Conservation (phyloP, 1,284 basidiomycete genomes). For the Moesziomyces sp. region DNA sequence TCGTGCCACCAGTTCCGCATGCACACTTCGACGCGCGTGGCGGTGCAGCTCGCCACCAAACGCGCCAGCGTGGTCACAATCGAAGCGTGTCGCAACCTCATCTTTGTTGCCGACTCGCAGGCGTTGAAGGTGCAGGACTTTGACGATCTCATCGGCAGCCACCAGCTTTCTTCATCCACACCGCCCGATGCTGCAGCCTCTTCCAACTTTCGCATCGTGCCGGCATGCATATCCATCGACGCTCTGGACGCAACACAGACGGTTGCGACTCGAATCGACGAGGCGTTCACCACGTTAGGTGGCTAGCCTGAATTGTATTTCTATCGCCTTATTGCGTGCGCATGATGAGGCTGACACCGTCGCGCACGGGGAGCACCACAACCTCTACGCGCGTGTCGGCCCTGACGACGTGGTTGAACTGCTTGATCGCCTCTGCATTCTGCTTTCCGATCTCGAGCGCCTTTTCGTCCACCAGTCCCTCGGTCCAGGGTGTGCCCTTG, state of each 20-base stretch:
- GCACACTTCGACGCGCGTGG: constrained; percentile 19
- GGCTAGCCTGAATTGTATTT: constrained; percentile 3
- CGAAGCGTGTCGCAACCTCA: constrained; percentile 16
- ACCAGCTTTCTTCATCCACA: constrained; percentile 4
- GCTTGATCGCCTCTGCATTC: constrained; percentile 54
- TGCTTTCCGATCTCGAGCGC: constrained; percentile 28
- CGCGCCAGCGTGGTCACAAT: constrained; percentile 26
- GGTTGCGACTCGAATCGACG: too few species aligned
- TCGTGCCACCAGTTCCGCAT: constrained; percentile 45
- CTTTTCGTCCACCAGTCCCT: constrained; percentile 22
- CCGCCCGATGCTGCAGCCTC: too few species aligned
- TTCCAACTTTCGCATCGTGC: too few species aligned
- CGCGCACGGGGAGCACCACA: constrained; percentile 62
- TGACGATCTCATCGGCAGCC: constrained; percentile 38
- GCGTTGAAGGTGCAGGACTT: constrained; percentile 43
- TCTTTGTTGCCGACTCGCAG: constrained; percentile 7
- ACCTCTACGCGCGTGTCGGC: constrained; percentile 57
- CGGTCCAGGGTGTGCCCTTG: constrained; percentile 56
- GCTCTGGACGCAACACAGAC: too few species aligned
- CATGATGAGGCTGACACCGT: constrained; percentile 66
- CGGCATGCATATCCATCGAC: too few species aligned
- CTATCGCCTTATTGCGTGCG: constrained; percentile 14
- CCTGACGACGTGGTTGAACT: constrained; percentile 63
- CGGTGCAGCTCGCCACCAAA: constrained; percentile 26
- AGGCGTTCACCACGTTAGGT: background rate